A percentile compares a stretch with the other conserved stretches of the same genome.
Evolutionary conservation across 2,329 filamentous ascomycete species (phyloP).

Genomic region (Paecilomyces sp.): DNA sequence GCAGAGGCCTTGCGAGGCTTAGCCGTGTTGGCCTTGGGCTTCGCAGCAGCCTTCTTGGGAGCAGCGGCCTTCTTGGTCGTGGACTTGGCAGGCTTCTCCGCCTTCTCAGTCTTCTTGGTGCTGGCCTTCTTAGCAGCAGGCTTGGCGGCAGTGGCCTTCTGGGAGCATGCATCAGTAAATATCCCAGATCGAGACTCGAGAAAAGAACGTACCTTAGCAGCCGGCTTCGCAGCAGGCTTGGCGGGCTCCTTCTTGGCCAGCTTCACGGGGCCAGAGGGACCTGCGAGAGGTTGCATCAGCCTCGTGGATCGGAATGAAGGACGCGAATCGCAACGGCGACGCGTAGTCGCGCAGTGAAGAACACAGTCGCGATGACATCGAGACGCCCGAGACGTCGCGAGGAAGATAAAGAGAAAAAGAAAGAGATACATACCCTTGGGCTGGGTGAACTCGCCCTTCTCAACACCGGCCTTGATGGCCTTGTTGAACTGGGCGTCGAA

Average conservation of each 20-base stretch:
- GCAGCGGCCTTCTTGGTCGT: conserved; percentile 37
- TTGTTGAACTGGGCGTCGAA: conserved; percentile 79
- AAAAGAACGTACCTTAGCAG: conserved; percentile 23
- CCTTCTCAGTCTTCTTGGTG: conserved; percentile 31
- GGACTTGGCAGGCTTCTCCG: conserved; percentile 36
- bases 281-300: conserved; percentile 39
- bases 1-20: conserved; percentile 48
- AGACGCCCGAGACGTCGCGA: not conserved
- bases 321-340: not conserved
- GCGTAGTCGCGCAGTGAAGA: not conserved
- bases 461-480: conserved; percentile 72
- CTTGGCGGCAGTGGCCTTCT: conserved; percentile 30
- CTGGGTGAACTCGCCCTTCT: conserved; percentile 79
- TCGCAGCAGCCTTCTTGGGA: conserved; percentile 47
- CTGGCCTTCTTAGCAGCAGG: conserved; percentile 7
- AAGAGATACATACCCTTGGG: conserved; percentile 69
- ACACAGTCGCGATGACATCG: not conserved
- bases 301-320: not conserved
- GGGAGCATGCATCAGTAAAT: conserved; percentile 37
- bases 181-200: not conserved
- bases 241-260: conserved; percentile 67
- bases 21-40: conserved; percentile 45
- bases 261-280: conserved; percentile 85
- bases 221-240: conserved; percentile 39
- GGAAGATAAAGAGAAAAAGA: not conserved